A percentile compares a stretch with the other conserved stretches of the same genome.
Evolutionary conservation across 257 asterid genomes (phyloP).

Genomic region (Anisodus acutangulus): DNA sequence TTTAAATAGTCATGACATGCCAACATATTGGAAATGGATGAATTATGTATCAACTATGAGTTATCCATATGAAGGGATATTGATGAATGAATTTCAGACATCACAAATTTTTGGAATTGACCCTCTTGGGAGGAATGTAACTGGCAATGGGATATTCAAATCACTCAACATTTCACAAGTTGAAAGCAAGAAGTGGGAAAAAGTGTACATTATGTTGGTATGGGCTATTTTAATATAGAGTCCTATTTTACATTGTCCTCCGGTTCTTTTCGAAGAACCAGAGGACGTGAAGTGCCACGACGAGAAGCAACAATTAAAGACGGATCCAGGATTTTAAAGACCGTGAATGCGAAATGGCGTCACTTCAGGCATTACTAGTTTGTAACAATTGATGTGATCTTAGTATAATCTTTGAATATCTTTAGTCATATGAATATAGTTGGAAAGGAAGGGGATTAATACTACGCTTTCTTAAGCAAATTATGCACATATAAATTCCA

Average conservation of each 20-base stretch:
- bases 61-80: constrained; percentile 72
- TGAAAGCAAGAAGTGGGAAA: constrained; percentile 59
- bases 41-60: constrained; percentile 68
- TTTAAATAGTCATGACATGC: constrained; percentile 55
- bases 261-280: constrained; percentile 84
- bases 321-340: background rate
- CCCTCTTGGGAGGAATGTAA: constrained; percentile 30
- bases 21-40: constrained; percentile 80
- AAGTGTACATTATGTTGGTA: constrained; percentile 62
- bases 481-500: too few relatives aligned
- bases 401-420: too few relatives aligned
- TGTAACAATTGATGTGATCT: background rate
- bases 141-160: constrained; percentile 49
- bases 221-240: constrained; percentile 67
- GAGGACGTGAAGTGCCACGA: constrained; percentile 44
- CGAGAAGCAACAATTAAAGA: too few relatives aligned
- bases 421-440: too few relatives aligned
- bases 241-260: constrained; percentile 65
- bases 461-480: too few relatives aligned
- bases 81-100: constrained; percentile 69
- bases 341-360: background rate
- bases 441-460: too few relatives aligned
- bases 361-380: too few relatives aligned
- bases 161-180: constrained; percentile 48
- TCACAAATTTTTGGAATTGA: constrained; percentile 49